Evolutionary conservation across 805 yeast species (phyloP).

Genomic region (Komagataella phaffii): DNA sequence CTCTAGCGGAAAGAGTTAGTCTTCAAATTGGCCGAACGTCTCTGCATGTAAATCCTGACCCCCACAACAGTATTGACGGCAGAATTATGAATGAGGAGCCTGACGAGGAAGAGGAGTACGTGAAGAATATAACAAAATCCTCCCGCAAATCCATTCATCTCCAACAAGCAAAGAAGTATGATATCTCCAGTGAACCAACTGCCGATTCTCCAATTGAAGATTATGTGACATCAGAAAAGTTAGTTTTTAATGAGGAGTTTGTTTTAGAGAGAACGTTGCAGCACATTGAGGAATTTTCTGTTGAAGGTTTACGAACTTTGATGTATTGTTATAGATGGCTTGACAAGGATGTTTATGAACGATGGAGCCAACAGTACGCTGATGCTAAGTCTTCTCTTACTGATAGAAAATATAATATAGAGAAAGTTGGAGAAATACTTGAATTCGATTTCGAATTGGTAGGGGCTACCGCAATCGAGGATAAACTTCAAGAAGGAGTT

Average conservation of each 20-base stretch:
- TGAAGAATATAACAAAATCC: conserved; percentile 36
- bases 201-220: conserved; percentile 7
- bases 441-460: conserved; percentile 57
- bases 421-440: conserved; percentile 54
- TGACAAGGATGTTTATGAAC: conserved; percentile 37
- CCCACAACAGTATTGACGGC: conserved; percentile 27
- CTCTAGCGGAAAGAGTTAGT: conserved; percentile 16
- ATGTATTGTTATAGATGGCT: conserved; percentile 73
- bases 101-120: conserved; percentile 33
- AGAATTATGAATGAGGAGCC: conserved; percentile 13
- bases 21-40: conserved; percentile 10
- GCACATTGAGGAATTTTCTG: conserved; percentile 87
- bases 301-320: conserved; percentile 88
- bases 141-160: conserved; percentile 46
- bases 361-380: conserved; percentile 56
- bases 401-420: conserved; percentile 55
- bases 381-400: conserved; percentile 67
- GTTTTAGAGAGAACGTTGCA: conserved; percentile 74
- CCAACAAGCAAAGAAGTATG: conserved; percentile 45
- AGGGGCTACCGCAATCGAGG: conserved; percentile 97
- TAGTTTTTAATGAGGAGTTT: conserved; percentile 60
- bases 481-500: conserved; percentile 93
- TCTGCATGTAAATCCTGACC: conserved; percentile 3
- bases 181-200: conserved; percentile 9
- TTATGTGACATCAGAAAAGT: conserved; percentile 37